These are phyloP conservation scores for Leucosporidium creatinivorum DNA, from an alignment of 768 basidiomycete genomes.

Conservation along the genomic window DNA sequence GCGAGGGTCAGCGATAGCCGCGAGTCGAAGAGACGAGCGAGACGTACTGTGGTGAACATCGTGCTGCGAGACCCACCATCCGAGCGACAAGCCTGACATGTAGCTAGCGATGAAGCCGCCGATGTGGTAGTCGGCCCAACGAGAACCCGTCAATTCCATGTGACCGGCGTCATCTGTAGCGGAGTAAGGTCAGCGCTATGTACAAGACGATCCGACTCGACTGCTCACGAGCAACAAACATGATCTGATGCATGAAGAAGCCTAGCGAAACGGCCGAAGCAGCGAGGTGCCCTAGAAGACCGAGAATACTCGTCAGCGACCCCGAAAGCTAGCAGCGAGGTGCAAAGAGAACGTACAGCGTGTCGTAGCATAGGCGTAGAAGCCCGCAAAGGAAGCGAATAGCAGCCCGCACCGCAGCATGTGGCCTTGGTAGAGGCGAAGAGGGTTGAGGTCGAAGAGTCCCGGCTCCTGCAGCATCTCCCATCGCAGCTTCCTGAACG, in stretches of 20 bases:
- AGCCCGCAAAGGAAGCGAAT: not conserved
- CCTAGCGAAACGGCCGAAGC: slow-evolving; percentile 75
- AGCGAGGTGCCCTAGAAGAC: slow-evolving; percentile 44
- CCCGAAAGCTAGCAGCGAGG: not conserved
- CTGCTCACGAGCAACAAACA: slow-evolving; percentile 60
- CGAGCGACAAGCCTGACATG: slow-evolving; percentile 84
- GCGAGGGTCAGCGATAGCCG: slow-evolving; percentile 6
- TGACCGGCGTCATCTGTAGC: slow-evolving; percentile 80
- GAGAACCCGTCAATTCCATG: slow-evolving; percentile 82
- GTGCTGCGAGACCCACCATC: slow-evolving; percentile 95
- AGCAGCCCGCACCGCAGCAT: not conserved
- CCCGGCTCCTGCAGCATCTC: slow-evolving; percentile 3
- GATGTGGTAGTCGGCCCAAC: slow-evolving; percentile 68
- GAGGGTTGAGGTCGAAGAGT: not conserved
- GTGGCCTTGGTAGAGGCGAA: not conserved
- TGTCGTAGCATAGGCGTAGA: slow-evolving; percentile 1
- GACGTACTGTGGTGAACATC: slow-evolving; percentile 89
- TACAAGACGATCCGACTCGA: too few relatives aligned
- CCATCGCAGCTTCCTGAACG: slow-evolving; percentile 23
- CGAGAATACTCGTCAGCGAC: not conserved
- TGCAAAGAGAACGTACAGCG: not conserved
- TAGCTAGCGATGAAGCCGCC: slow-evolving; percentile 75
- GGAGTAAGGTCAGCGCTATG: not conserved
- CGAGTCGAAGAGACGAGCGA: not conserved
- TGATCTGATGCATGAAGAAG: slow-evolving; percentile 87